Conservation (phyloP, 208 protist genomes). For the Leishmania braziliensis region DNA sequence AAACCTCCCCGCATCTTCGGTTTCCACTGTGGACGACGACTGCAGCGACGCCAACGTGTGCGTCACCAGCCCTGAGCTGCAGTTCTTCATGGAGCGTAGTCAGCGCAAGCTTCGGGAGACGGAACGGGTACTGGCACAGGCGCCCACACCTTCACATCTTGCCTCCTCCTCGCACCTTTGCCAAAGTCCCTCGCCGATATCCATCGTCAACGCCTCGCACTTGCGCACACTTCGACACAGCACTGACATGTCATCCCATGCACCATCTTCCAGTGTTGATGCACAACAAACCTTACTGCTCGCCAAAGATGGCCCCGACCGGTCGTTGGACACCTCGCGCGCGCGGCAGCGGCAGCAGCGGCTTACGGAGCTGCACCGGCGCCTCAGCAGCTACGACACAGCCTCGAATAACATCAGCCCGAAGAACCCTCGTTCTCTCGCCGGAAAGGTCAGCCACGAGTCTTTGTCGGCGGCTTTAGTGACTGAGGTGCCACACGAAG, state of each 20-base stretch:
- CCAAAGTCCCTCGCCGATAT: slow-evolving; percentile 1
- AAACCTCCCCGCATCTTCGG: neutral
- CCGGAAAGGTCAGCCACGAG: neutral
- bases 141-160: neutral
- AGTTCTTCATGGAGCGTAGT: slow-evolving; percentile 67
- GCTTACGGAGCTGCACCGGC: slow-evolving; percentile 19
- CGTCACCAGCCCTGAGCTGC: slow-evolving; percentile 62
- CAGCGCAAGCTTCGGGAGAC: slow-evolving; percentile 68
- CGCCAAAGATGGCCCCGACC: neutral
- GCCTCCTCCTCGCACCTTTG: neutral
- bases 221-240: neutral
- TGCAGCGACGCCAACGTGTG: slow-evolving; percentile 19
- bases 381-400: slow-evolving; percentile 18
- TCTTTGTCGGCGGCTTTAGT: neutral
- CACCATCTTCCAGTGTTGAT: neutral
- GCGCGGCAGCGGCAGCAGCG: slow-evolving; percentile 28
- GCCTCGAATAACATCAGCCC: neutral
- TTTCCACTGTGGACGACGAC: neutral
- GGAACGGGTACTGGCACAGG: slow-evolving; percentile 49
- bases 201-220: neutral
- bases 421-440: neutral
- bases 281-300: neutral
- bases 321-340: neutral
- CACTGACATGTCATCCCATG: neutral
- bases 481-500: neutral